Evolutionary conservation across 441 rosid species (phyloP).

Genomic region (Brassica hybrid): DNA sequence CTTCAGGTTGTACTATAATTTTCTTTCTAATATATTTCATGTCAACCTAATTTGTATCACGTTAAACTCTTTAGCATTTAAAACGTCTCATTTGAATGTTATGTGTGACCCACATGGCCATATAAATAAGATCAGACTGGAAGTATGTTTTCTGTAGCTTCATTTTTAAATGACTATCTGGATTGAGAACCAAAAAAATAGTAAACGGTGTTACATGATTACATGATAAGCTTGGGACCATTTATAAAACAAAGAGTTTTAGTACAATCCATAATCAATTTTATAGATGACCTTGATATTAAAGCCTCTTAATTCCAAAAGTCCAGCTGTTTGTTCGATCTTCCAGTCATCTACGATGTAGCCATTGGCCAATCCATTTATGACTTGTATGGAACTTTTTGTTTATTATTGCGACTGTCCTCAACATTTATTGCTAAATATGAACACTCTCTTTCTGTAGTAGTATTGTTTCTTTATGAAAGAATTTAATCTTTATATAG

Average conservation of each 20-base stretch:
- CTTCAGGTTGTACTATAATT: not conserved
- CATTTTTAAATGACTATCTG: conserved; percentile 3
- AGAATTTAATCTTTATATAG: conserved; percentile 12
- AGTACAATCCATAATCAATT: not conserved
- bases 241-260: not conserved
- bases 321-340: conserved; percentile 38
- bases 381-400: conserved; percentile 14
- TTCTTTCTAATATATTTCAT: not conserved
- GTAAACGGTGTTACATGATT: conserved; percentile 30
- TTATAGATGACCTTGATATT: conserved; percentile 9
- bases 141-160: conserved; percentile 1
- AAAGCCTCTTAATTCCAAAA: conserved; percentile 16
- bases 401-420: conserved; percentile 28
- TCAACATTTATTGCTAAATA: conserved; percentile 27
- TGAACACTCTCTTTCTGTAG: not conserved
- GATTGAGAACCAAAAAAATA: not conserved
- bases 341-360: conserved; percentile 30
- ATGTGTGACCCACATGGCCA: conserved; percentile 10
- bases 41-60: not conserved
- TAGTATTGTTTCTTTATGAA: conserved; percentile 7
- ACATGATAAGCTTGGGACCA: conserved; percentile 21
- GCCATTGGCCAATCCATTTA: conserved; percentile 36
- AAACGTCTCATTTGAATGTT: conserved; percentile 5
- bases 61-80: not conserved
- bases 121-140: conserved; percentile 6